Conservation (phyloP, 805 yeast species). For the Wickerhamiella nectarea region DNA sequence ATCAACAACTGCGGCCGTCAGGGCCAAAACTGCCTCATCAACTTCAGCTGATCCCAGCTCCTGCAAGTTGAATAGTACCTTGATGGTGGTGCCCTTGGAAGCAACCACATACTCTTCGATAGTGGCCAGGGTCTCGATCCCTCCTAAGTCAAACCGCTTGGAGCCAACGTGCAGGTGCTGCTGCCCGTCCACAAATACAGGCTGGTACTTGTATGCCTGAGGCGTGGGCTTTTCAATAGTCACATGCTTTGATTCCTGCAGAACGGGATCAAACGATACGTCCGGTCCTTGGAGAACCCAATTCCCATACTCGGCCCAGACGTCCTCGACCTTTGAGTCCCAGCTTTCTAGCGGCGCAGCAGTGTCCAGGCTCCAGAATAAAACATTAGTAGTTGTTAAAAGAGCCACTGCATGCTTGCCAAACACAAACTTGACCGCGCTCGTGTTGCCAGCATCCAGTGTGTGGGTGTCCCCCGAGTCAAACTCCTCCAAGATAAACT, state of each 20-base stretch:
- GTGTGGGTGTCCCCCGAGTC: conserved; percentile 1
- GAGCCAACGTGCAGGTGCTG: conserved; percentile 2
- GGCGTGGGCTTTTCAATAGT: conserved; percentile 1
- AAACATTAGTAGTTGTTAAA: neutral
- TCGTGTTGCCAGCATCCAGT: neutral
- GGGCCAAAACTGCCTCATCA: neutral
- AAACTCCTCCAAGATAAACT: conserved; percentile 3
- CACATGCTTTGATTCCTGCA: neutral
- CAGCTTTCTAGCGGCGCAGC: conserved; percentile 6
- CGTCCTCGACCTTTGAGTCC: neutral
- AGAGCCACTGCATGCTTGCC: conserved; percentile 4
- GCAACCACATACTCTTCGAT: neutral
- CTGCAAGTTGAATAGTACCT: neutral
- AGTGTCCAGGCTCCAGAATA: neutral
- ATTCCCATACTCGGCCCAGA: conserved; percentile 1
- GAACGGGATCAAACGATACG: conserved; percentile 1
- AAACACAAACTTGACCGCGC: conserved; percentile 1
- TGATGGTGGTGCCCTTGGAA: neutral
- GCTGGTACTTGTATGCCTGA: neutral
- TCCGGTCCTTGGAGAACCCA: conserved; percentile 7
- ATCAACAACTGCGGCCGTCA: conserved; percentile 1
- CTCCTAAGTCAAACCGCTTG: conserved; percentile 1
- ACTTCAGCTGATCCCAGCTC: neutral
- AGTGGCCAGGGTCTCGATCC: neutral
- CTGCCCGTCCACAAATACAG: conserved; percentile 1